These are phyloP conservation scores for Alternaria panax DNA, from an alignment of 2,329 filamentous ascomycete genomes.

Conservation along the genomic window DNA sequence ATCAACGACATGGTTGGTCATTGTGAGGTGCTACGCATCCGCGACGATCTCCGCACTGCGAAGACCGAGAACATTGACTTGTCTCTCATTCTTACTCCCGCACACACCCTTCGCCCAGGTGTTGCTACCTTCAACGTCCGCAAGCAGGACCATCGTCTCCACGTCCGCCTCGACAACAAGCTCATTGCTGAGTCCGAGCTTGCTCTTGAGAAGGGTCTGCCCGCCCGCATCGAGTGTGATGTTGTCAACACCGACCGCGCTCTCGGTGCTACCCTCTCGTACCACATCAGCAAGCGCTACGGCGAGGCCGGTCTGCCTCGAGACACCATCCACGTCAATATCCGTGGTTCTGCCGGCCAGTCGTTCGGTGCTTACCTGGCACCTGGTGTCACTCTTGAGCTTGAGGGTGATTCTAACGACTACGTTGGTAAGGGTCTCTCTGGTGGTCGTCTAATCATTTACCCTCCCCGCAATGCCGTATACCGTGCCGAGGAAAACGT, in stretches of 20 bases:
- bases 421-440: constrained; percentile 97
- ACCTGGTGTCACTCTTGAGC: constrained; percentile 89
- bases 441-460: constrained; percentile 90
- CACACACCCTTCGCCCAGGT: constrained; percentile 92
- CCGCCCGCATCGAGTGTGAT: constrained; percentile 92
- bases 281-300: constrained; percentile 92
- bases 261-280: constrained; percentile 91
- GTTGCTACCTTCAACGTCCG: constrained; percentile 97
- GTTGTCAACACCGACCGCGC: constrained; percentile 96
- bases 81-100: constrained; percentile 89
- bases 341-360: constrained; percentile 94
- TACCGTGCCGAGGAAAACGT: constrained; percentile 98
- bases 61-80: constrained; percentile 95
- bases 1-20: constrained; percentile 98
- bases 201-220: constrained; percentile 91
- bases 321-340: constrained; percentile 95
- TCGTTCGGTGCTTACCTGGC: constrained; percentile 95
- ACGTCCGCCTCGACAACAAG: constrained; percentile 95
- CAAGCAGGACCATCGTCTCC: constrained; percentile 95
- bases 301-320: constrained; percentile 87
- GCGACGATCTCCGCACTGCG: constrained; percentile 83
- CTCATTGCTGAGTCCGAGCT: constrained; percentile 94
- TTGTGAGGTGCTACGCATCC: constrained; percentile 83
- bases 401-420: constrained; percentile 95
- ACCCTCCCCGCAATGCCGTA: constrained; percentile 86